Evolutionary conservation across 345 rosid species (phyloP).

Genomic region (Theobroma cacao): DNA sequence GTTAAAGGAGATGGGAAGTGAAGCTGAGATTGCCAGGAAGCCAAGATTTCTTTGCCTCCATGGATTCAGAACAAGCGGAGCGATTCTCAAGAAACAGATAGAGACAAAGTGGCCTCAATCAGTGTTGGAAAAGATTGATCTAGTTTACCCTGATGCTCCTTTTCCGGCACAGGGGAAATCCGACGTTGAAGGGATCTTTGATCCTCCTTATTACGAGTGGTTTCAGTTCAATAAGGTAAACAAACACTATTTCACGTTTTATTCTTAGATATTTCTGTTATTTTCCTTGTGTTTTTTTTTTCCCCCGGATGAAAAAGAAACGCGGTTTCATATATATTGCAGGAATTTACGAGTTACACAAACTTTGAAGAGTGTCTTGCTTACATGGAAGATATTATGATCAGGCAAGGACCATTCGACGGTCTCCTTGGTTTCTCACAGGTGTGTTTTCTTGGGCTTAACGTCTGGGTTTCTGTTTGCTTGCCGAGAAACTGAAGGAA

Average conservation of each 20-base stretch:
- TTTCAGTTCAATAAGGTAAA: constrained; percentile 82
- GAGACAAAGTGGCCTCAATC: constrained; percentile 67
- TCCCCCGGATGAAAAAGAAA: neutral
- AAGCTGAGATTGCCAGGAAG: constrained; percentile 36
- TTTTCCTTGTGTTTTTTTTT: neutral
- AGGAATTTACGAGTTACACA: constrained; percentile 73
- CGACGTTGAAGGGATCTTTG: constrained; percentile 82
- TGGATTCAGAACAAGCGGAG: constrained; percentile 86
- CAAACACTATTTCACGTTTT: neutral
- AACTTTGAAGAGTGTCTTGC: constrained; percentile 73
- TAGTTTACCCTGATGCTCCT: constrained; percentile 70
- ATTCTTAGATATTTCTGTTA: neutral
- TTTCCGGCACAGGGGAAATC: constrained; percentile 71
- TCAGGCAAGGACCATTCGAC: constrained; percentile 76
- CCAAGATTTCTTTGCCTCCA: constrained; percentile 81
- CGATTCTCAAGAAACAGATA: constrained; percentile 65
- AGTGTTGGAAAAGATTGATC: constrained; percentile 54
- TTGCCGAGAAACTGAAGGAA: constrained; percentile 6
- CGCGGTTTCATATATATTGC: neutral
- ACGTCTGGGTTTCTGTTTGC: no score
- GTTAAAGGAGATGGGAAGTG: constrained; percentile 43
- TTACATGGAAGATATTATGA: constrained; percentile 58
- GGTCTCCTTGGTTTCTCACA: constrained; percentile 90
- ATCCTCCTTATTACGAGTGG: constrained; percentile 97
- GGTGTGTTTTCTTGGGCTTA: no score